Percentiles rank a stretch among this genome's conserved stretches.
These are phyloP conservation scores for Exobasidium cylindrosporum DNA, from an alignment of 1,284 basidiomycete species.

Conservation along the genomic window DNA sequence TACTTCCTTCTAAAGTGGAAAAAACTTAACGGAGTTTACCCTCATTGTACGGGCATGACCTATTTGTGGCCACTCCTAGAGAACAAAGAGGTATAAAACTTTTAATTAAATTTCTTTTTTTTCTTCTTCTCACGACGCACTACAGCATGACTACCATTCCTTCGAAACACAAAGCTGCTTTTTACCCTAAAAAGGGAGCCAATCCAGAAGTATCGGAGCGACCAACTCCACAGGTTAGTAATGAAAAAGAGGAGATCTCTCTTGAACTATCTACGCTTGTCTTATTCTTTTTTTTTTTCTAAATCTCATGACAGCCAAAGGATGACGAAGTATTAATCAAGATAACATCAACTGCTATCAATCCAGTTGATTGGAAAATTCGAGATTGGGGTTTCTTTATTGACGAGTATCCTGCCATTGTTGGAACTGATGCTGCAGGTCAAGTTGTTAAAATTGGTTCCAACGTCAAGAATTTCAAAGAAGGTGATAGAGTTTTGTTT, in stretches of 20 bases:
- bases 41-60: no score
- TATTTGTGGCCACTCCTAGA: no score
- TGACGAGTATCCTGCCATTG: conserved; percentile 29
- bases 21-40: no score
- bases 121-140: neutral
- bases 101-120: no score
- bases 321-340: conserved; percentile 26
- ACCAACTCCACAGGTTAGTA: neutral
- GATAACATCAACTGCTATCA: conserved; percentile 14
- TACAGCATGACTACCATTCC: neutral
- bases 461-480: conserved; percentile 20
- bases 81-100: no score
- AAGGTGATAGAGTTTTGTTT: conserved; percentile 44
- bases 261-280: neutral
- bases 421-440: conserved; percentile 40
- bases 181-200: neutral
- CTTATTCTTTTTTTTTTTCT: neutral
- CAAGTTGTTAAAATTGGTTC: conserved; percentile 23
- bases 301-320: conserved; percentile 20
- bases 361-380: conserved; percentile 24
- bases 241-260: no score
- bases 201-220: neutral
- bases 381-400: conserved; percentile 13
- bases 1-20: no score
- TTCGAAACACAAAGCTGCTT: neutral